Evolutionary conservation across 2,329 filamentous ascomycete genomes (phyloP).

Genomic region (Chaetoscypha palmicola): DNA sequence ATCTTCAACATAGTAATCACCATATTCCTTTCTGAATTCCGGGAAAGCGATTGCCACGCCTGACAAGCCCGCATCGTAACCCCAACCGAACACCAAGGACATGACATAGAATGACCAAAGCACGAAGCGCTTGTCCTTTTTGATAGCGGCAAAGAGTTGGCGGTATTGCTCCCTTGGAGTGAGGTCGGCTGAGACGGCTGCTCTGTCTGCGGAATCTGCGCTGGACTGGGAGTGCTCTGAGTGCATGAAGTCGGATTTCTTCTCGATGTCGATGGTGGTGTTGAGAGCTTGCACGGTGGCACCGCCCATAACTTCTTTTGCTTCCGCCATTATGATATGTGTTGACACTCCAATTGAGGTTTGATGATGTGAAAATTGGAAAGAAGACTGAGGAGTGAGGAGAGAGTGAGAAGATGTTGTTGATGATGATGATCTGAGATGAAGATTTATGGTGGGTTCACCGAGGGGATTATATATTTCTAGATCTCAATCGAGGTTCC

Average conservation of each 20-base stretch:
- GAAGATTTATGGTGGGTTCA: not conserved
- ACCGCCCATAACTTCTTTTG: not conserved
- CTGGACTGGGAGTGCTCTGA: not conserved
- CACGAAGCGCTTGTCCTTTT: conserved; percentile 1
- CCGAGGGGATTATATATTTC: not conserved
- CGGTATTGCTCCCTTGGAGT: conserved; percentile 3
- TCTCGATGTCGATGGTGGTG: not conserved
- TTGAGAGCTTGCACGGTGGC: not conserved
- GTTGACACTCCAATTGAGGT: too few relatives aligned
- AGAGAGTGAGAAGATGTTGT: not conserved
- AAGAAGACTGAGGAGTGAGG: not conserved
- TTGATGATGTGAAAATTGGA: not conserved
- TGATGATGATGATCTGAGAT: not conserved
- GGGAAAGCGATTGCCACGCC: conserved; percentile 2
- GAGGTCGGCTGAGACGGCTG: conserved; percentile 4
- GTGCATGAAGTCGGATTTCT: not conserved
- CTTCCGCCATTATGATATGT: not conserved
- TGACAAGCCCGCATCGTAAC: not conserved
- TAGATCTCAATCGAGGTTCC: not conserved
- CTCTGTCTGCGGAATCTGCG: not conserved
- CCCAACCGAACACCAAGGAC: conserved; percentile 1
- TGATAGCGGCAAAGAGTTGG: not conserved
- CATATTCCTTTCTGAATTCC: conserved; percentile 1
- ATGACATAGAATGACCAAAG: conserved; percentile 1
- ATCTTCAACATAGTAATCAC: not conserved